Evolutionary conservation across 805 yeast species (phyloP), one percentile per base, ranked within the genome.

Genomic region (Candida orba): DNA sequence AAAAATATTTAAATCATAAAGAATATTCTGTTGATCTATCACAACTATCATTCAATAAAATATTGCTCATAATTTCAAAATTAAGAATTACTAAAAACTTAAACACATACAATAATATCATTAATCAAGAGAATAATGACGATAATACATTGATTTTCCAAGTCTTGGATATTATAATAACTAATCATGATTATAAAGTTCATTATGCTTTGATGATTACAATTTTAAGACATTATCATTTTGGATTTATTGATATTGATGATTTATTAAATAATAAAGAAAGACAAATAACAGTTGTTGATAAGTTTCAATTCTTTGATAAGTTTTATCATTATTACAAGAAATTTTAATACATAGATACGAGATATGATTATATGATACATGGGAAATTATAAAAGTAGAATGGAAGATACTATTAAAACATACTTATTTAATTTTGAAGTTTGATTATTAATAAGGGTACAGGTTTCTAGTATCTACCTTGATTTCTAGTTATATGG

Each of bases 151-250:
- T 53, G 25, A 18, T 45, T 10, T 52, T 37, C 25, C 59, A 57
- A 14, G 30, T 56, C 2, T 32, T 55, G 29, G 62, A 58, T 36
- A 44, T 50, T 6, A 20, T 47, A 8, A 43, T 55, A 10, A 32
- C 56, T 6, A 41, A 49, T 32, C 37, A 41, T 8, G 54, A 68
- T 44, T 70, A 73, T 53, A 72, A 69, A 49, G 52, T 68, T 3
- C 48, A 69, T 18, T 58, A 66, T 24, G 62, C 78, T 0, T 54
- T 72, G 17, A 50, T 67, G 6, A 42, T 72, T 31, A 67, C 69
- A 22, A 59, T 75, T 4, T 51, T 75, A 25, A 58, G 70, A 36
- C 71, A 75, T 47, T 69, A 73, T 53, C 80, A 76, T 56, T 74
- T 69, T 57, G 81, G 81, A 2, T 76, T 67, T 47, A 59, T 57